Evolutionary conservation across 345 rosid genomes (phyloP).

Genomic region (Garcia nutans): DNA sequence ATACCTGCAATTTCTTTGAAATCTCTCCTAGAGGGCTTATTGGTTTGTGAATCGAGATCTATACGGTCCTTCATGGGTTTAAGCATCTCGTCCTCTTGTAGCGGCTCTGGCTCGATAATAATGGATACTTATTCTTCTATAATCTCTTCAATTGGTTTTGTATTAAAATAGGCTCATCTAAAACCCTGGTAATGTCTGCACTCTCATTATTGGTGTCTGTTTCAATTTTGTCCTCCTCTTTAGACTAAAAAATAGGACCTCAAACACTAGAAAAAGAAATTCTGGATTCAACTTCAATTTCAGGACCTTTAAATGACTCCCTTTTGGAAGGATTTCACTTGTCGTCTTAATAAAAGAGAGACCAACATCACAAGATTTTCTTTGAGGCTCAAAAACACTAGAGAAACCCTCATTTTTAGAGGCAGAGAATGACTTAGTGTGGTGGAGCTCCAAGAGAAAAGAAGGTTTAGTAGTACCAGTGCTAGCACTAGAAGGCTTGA

Average conservation of each 20-base stretch:
- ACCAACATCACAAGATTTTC: slow-evolving; percentile 94
- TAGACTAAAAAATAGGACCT: slow-evolving; percentile 38
- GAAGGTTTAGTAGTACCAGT: slow-evolving; percentile 19
- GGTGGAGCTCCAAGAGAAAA: slow-evolving; percentile 78
- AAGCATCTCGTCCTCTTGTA: too few relatives aligned
- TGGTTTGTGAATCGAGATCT: too few relatives aligned
- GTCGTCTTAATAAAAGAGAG: slow-evolving; percentile 69
- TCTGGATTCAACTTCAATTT: slow-evolving; percentile 39
- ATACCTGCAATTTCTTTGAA: too few relatives aligned
- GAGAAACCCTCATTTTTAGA: slow-evolving; percentile 84
- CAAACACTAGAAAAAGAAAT: slow-evolving; percentile 48
- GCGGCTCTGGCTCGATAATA: too few relatives aligned
- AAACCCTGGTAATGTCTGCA: slow-evolving; percentile 37
- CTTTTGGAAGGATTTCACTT: slow-evolving; percentile 39
- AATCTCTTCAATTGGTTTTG: slow-evolving; percentile 47
- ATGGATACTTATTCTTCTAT: slow-evolving; percentile 30
- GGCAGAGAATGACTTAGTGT: slow-evolving; percentile 88
- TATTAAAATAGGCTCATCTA: slow-evolving; percentile 46
- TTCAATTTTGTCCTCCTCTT: slow-evolving; percentile 46
- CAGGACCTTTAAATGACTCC: slow-evolving; percentile 22
- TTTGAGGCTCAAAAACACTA: slow-evolving; percentile 90
- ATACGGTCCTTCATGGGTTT: too few relatives aligned
- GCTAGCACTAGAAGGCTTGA: slow-evolving; percentile 32
- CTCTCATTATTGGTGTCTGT: slow-evolving; percentile 36
- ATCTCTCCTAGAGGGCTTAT: too few relatives aligned